Evolutionary conservation across 2,329 filamentous ascomycete species (phyloP).

Genomic region (Dichotomopilus funicola): DNA sequence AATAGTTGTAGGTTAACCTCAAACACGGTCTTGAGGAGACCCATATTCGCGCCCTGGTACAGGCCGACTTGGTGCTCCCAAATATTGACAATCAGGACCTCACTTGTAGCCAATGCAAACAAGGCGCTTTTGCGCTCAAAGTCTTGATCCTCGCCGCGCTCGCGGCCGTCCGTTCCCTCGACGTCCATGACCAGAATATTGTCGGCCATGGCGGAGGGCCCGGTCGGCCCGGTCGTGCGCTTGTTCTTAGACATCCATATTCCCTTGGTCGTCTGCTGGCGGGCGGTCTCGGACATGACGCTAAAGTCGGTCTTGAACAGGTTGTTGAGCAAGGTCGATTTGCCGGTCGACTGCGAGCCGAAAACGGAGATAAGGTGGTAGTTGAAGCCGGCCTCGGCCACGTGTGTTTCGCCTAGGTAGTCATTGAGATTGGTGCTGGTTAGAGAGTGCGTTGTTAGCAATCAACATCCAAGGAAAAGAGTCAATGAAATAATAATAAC

Average conservation of each 20-base stretch:
- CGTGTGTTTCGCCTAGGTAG: slow-evolving; percentile 73
- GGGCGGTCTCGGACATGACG: slow-evolving; percentile 93
- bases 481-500: too few species aligned
- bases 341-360: slow-evolving; percentile 95
- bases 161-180: slow-evolving; percentile 92
- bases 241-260: slow-evolving; percentile 99
- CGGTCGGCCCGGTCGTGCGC: slow-evolving; percentile 40
- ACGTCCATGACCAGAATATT: slow-evolving; percentile 99
- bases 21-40: slow-evolving; percentile 94
- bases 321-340: slow-evolving; percentile 93
- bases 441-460: slow-evolving; percentile 14
- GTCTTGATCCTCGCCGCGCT: slow-evolving; percentile 95
- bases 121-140: slow-evolving; percentile 98
- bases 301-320: slow-evolving; percentile 95
- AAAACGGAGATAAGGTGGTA: slow-evolving; percentile 99
- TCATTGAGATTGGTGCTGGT: slow-evolving; percentile 66
- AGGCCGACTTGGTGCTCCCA: slow-evolving; percentile 98
- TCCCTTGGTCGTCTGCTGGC: slow-evolving; percentile 95
- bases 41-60: slow-evolving; percentile 99
- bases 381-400: slow-evolving; percentile 90
- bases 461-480: neutral
- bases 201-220: slow-evolving; percentile 69
- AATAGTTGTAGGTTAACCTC: slow-evolving; percentile 98
- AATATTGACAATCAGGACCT: slow-evolving; percentile 96
- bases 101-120: slow-evolving; percentile 93